Base-by-base conservation (phyloP, 2,329 filamentous ascomycete species). In the Monosporascus sp. region DNA sequence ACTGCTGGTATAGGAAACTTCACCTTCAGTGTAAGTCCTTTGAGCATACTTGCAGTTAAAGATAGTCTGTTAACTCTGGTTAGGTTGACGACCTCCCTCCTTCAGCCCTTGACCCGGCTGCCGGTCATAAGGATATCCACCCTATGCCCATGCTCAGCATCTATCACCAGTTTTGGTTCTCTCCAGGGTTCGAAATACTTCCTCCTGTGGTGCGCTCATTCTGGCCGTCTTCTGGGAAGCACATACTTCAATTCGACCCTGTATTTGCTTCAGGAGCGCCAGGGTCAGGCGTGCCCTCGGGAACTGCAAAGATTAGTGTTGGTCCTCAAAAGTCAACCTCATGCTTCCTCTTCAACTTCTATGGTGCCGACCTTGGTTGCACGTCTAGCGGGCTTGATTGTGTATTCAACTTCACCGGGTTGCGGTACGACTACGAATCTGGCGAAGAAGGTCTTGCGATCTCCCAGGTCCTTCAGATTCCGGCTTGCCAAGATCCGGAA, bases 141-240 rank as follows among this genome's bases (percentile, higher is more conserved):
- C 59, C 65, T 31, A 60, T 62, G 55, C 56, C 63, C 15, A 55
- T 65, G 52, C 60, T 62, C 45, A 63, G 56, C 43, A 65, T 65
- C 1, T 66, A 68, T 48, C 66, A 67, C 55, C 60, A 62, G 41
- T 65, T 68, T 53, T 66, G 62, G 50, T 68, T 66, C 55, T 60
- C 65, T 1, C 51, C 56, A 28, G 61, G 61, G 17, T 67, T 68
- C 38, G 51, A 57, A 24, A 53, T 63, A 38, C 54, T 62, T 7
- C 55, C 61, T 17, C 53, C 62, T 18, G 54, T 58, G 41, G 50
- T 55, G 2, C 48, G 47, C 37, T 56, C 57, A 24, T 66, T 59
- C 52, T 53, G 54, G 24, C 61, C 65, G 37, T 66, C 65, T n/a
- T 68, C 64, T 4, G 65, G 63, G 43, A 60, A 63, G 17, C 50